Evolutionary conservation across 129 eudicot genomes (phyloP), one percentile per base, ranked within the genome.

Genomic region (Chrysanthemum seticuspe): DNA sequence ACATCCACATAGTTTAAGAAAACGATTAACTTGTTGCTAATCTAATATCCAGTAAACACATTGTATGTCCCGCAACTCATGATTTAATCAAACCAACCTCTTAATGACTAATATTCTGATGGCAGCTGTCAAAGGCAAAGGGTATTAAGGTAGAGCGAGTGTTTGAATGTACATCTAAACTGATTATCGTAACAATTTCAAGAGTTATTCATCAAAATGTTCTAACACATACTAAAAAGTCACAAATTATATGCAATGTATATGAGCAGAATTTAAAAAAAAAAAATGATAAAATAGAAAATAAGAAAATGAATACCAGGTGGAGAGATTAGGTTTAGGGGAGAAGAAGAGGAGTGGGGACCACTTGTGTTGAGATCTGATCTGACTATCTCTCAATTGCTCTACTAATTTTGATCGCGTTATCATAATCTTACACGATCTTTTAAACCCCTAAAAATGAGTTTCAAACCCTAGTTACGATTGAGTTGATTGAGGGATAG

Each of bases 371-470:
- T 87, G 91, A 57, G 94, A 90, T 83, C 97, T 88, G 89, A 87
- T 81, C 89, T 87, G 97, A 80, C 83, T 83, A 71, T 87, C 97
- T 79, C 94, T 84, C 80, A 90, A 89, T 82, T 90, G 91, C 86
- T 90, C 97, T 1, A 78, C 97, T 61, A 90, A 84, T 82, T 85
- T 90, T 52, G 91, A 88, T 18, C 97, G 88, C 57, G 94, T 90
- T 82, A 90, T 90, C 97, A 87, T 85, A 73, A 78, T 78, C 55
- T 53, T n/a, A 55, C 67, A 31, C n/a, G 29, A 68, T 65, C 44
- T 34, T 34, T 2, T 34, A 34, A 34, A 34, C 6, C 44, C 44
- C 44, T 6, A 29, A 29, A 29, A 29, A 29, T 34, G 7, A 34
- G 44, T 34, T 4, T 7, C 2, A 40, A 40, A 40, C 47, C 45